Percentiles rank a stretch among this genome's conserved stretches.
phyloP scores from a whole-genome alignment of 2,329 filamentous ascomycete genomes.

The Atkinsonella texensis region DNA sequence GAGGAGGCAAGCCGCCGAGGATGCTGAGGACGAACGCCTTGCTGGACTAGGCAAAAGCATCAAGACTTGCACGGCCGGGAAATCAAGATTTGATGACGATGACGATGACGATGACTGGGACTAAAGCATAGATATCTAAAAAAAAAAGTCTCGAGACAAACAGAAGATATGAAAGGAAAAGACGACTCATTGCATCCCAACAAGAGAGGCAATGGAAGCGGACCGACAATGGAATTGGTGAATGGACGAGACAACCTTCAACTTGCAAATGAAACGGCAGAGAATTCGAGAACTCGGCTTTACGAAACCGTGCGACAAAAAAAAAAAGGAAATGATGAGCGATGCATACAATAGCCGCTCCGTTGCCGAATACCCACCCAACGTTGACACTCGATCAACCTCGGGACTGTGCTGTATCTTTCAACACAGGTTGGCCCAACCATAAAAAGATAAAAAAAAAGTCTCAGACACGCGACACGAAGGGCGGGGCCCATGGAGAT shows the following conservation, averaged over 20 bases:
- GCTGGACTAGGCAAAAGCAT: slow-evolving; percentile 30
- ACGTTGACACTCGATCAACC: too few species aligned
- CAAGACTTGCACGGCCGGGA: slow-evolving; percentile 36
- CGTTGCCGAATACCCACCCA: too few species aligned
- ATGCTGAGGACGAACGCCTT: slow-evolving; percentile 46
- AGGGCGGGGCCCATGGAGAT: neutral
- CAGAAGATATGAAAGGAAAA: neutral
- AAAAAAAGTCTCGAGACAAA: neutral
- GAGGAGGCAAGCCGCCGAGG: slow-evolving; percentile 45
- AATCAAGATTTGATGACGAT: slow-evolving; percentile 29
- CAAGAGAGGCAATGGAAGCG: neutral
- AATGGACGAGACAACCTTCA: neutral
- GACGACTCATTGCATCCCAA: neutral
- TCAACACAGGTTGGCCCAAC: too few species aligned
- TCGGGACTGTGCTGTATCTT: too few species aligned
- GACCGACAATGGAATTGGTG: neutral
- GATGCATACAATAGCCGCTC: too few species aligned
- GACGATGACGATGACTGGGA: slow-evolving; percentile 50
- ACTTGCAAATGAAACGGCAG: neutral
- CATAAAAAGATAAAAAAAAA: too few species aligned
- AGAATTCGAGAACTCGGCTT: neutral
- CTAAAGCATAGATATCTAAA: slow-evolving; percentile 22
- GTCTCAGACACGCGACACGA: neutral
- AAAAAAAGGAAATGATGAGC: too few species aligned
- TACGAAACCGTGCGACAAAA: too few species aligned